Base-by-base conservation (phyloP, 306 rosid genomes). In the Rosa persica region DNA sequence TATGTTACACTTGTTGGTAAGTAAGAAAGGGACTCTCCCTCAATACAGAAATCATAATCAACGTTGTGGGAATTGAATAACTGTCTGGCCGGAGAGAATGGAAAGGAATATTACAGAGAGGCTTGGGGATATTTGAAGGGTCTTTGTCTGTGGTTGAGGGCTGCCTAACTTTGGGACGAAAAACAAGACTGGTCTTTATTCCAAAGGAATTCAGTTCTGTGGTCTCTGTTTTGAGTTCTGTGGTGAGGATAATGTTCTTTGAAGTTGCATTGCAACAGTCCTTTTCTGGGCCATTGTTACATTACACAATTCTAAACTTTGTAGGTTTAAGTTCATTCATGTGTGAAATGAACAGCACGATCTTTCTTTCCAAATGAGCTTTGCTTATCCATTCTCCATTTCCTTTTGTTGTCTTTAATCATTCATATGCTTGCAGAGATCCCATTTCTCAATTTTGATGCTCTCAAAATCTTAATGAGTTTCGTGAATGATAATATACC, bases 161-260 rank as follows among this genome's bases (percentile, higher is more conserved):
- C 75, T 81, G 85, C 87, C 87, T 84, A 84, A 81, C 84, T 84
- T 38, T 7, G 64, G 73, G 62, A 19, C 80, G 76, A 84, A 84
- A 73, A 77, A 78, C 11, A 51, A 60, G 85, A 80, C 80, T 19
- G 75, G 67, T 43, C 76, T 64, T 64, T 75, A 67, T 72, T 77
- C 79, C 61, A 30, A 54, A 5, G 8, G 23, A 13, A 54, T 52
- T 46, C 22, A 3, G 23, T 20, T 0, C 25, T 68, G 64, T 48
- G 73, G 79, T 36, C 73, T 51, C 9, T 19, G 47, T 52, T 73
- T 52, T 36, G 34, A 23, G 77, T 73, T 72, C 12, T 54, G 65
- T 61, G 52, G 68, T 1, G 67, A 40, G 68, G 68, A 13, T 44
- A 12, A 19, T 44, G 36, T 68, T 42, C 38, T 60, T 10, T 13